Percentiles rank a stretch among this genome's conserved stretches.
These are phyloP conservation scores for Adansonia gregorii DNA, from an alignment of 441 rosid genomes.

Conservation along the genomic window DNA sequence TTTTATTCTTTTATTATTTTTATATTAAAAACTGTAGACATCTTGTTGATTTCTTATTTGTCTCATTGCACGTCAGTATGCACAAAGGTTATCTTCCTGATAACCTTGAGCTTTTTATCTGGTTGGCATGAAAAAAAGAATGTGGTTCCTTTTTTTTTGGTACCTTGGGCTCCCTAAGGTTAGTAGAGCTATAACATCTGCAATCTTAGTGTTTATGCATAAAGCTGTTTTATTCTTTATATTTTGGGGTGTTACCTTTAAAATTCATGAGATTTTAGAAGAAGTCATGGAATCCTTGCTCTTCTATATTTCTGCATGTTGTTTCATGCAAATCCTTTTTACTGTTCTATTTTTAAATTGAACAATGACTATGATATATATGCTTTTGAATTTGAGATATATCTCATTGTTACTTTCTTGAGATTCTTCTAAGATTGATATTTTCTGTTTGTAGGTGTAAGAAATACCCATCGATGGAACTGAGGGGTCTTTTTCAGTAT, in stretches of 20 bases:
- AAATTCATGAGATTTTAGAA: not conserved
- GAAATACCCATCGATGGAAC: conserved; percentile 99
- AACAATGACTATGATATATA: conserved; percentile 14
- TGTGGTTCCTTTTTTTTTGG: not conserved
- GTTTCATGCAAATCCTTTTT: conserved; percentile 8
- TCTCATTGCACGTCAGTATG: not conserved
- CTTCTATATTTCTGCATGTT: not conserved
- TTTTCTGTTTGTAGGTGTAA: conserved; percentile 70
- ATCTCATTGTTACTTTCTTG: conserved; percentile 11
- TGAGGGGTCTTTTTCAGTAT: conserved; percentile 98
- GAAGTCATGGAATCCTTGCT: not conserved
- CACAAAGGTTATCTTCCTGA: not conserved
- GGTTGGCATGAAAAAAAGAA: not conserved
- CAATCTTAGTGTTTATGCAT: not conserved
- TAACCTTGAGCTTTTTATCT: not conserved
- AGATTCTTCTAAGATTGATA: conserved; percentile 24
- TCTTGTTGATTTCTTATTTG: not conserved
- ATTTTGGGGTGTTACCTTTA: not conserved
- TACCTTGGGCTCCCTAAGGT: not conserved
- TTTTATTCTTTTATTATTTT: not conserved
- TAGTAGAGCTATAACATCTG: not conserved
- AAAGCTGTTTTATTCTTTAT: not conserved
- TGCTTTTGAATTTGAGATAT: conserved; percentile 24
- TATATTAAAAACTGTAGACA: not conserved
- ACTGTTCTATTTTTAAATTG: conserved; percentile 8